A percentile compares a stretch with the other conserved stretches of the same genome.
phyloP scores from a whole-genome alignment of 106 monocot species.

The Dendrobium chrysotoxum region DNA sequence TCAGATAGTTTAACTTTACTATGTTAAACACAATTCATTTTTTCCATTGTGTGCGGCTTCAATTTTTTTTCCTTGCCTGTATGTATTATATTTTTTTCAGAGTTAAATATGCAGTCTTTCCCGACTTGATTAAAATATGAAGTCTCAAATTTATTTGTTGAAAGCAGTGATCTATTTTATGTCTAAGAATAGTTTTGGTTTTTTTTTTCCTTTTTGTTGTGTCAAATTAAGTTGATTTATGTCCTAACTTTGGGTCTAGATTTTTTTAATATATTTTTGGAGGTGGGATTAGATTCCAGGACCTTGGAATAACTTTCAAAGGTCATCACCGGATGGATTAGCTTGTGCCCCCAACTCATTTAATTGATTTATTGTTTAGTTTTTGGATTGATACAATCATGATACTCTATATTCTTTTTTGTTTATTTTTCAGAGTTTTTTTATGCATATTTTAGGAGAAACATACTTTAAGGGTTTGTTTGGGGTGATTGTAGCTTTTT shows the following conservation, averaged over 20 bases:
- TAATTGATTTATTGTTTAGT: too few relatives aligned
- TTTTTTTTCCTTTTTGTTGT: background rate
- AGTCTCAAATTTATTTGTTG: background rate
- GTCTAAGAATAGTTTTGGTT: background rate
- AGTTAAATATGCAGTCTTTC: background rate
- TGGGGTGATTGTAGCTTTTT: too few relatives aligned
- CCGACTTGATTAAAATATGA: background rate
- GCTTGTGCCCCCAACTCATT: too few relatives aligned
- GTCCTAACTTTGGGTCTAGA: background rate
- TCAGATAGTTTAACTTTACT: background rate
- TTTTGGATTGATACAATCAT: too few relatives aligned
- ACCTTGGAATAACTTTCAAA: too few relatives aligned
- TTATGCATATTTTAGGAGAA: too few relatives aligned
- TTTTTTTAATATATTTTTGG: background rate
- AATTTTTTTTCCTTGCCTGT: background rate
- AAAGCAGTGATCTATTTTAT: background rate
- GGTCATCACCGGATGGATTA: too few relatives aligned
- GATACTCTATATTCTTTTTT: background rate
- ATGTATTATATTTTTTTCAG: background rate
- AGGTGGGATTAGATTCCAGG: background rate
- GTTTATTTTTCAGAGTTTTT: background rate
- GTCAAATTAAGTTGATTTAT: background rate
- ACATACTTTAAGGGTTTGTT: too few relatives aligned
- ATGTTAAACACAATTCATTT: background rate
- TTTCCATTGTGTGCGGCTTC: background rate